Percentiles rank a stretch among this genome's conserved stretches.
Conservation (phyloP, 345 rosid species). For the Lepidium africanum region DNA sequence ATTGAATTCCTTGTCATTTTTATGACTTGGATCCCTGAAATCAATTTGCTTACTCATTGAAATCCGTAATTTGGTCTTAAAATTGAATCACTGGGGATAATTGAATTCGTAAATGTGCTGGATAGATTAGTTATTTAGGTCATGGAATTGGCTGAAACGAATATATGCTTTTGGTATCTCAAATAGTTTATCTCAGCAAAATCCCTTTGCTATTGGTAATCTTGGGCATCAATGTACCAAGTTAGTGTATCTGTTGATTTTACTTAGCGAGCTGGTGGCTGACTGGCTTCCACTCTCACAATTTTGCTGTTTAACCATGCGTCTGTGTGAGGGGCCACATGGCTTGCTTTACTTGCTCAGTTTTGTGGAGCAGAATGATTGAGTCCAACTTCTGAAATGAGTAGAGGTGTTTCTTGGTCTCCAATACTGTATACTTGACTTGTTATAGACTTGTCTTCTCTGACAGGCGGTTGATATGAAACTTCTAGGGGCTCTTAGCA, state of each 20-base stretch:
- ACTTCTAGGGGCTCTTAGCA: slow-evolving; percentile 72
- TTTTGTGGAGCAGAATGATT: not conserved
- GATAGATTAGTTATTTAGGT: not conserved
- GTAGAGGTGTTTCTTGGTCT: not conserved
- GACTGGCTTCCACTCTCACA: not conserved
- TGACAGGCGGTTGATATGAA: slow-evolving; percentile 91
- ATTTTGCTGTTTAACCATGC: not conserved
- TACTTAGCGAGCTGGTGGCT: not conserved
- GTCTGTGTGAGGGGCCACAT: not conserved
- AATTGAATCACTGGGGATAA: not conserved
- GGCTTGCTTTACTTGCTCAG: not conserved
- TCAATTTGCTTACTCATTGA: not conserved
- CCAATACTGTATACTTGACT: not conserved
- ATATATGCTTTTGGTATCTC: not conserved
- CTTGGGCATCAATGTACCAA: not conserved
- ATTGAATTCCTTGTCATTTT: not conserved
- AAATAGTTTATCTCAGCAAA: not conserved
- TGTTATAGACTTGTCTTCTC: not conserved
- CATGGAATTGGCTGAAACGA: not conserved
- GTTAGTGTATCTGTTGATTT: not conserved
- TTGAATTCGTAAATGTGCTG: not conserved
- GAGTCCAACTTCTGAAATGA: not conserved
- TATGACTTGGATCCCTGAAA: not conserved
- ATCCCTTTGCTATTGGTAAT: not conserved
- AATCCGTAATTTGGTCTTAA: not conserved